These are phyloP conservation scores for Aristolochia fimbriata DNA, from an alignment of 164 flowering plant genomes.

Conservation along the genomic window DNA sequence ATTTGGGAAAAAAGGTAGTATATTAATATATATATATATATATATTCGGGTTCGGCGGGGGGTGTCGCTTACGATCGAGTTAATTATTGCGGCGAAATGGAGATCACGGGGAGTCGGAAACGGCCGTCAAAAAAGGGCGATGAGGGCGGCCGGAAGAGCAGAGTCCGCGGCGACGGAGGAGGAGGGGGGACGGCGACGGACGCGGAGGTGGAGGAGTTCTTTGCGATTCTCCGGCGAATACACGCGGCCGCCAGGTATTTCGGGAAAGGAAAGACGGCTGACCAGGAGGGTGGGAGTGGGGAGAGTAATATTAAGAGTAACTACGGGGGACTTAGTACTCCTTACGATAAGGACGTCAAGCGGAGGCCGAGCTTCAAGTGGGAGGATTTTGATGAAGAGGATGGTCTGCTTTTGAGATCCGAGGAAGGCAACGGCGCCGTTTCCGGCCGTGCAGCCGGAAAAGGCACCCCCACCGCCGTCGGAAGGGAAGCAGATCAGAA, in stretches of 20 bases:
- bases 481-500: neutral
- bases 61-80: too few species aligned
- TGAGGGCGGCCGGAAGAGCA: neutral
- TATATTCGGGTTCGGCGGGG: too few species aligned
- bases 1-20: too few species aligned
- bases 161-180: conserved; percentile 1
- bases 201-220: conserved; percentile 53
- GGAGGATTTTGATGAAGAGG: conserved; percentile 14
- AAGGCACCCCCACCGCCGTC: neutral
- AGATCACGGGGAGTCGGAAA: conserved; percentile 14
- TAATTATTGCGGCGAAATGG: neutral
- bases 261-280: conserved; percentile 6
- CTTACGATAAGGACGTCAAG: too few species aligned
- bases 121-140: conserved; percentile 4
- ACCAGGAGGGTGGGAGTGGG: too few species aligned
- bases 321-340: too few species aligned
- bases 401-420: conserved; percentile 2
- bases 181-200: conserved; percentile 13
- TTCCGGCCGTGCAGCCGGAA: neutral
- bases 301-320: too few species aligned
- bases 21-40: too few species aligned
- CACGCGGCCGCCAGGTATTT: conserved; percentile 31
- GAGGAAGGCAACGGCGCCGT: neutral
- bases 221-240: conserved; percentile 30
- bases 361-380: conserved; percentile 18